Evolutionary conservation across 164 flowering plant genomes (phyloP).

Genomic region (Santalum album): DNA sequence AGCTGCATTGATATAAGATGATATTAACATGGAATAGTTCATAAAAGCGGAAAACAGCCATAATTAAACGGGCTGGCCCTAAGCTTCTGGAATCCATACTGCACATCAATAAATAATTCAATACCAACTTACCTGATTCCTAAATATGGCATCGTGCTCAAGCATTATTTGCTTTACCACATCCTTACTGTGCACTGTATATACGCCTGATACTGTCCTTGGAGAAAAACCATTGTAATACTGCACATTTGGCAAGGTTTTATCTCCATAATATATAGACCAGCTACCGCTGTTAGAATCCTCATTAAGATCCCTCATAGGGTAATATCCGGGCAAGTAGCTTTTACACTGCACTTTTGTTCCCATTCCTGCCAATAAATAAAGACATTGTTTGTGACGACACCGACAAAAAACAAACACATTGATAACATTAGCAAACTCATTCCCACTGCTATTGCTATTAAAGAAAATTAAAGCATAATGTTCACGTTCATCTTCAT

Average conservation of each 20-base stretch:
- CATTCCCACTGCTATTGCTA: background rate
- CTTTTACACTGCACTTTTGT: constrained; percentile 66
- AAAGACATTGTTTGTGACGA: background rate
- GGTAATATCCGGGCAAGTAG: constrained; percentile 49
- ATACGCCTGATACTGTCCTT: constrained; percentile 27
- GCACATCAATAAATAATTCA: background rate
- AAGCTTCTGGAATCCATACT: no score
- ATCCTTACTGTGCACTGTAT: constrained; percentile 56
- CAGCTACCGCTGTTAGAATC: constrained; percentile 60
- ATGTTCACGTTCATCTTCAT: no score
- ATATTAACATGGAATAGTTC: no score
- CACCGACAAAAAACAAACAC: background rate
- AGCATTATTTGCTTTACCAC: constrained; percentile 70
- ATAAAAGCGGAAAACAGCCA: no score
- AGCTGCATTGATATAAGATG: no score
- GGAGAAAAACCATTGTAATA: constrained; percentile 41
- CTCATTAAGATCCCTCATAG: constrained; percentile 78
- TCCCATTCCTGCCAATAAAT: constrained; percentile 71
- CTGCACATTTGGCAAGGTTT: constrained; percentile 39
- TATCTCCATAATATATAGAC: constrained; percentile 56
- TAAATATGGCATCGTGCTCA: constrained; percentile 74
- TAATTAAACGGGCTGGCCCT: no score
- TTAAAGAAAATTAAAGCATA: no score
- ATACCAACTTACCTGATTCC: constrained; percentile 52
- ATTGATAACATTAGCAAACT: background rate